Percentiles rank a stretch among this genome's conserved stretches.
Conservation (phyloP, 768 basidiomycete species). For the Rhodocollybia butyracea region DNA sequence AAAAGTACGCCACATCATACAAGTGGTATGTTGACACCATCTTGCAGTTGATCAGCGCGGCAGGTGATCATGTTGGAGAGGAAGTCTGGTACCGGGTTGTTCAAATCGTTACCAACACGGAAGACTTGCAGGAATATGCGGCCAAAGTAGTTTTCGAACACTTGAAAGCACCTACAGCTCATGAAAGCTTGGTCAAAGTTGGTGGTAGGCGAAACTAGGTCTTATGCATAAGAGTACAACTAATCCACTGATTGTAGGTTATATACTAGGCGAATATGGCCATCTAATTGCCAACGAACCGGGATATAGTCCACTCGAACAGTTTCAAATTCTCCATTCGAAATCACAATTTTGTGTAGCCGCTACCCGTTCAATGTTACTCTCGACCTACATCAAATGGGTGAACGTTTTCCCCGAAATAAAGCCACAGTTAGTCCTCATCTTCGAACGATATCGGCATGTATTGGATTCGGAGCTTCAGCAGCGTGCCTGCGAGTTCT, state of each 20-base stretch:
- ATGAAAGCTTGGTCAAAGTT: constrained; percentile 94
- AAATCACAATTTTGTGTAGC: constrained; percentile 95
- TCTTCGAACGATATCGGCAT: constrained; percentile 97
- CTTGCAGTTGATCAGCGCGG: constrained; percentile 90
- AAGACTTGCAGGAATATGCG: constrained; percentile 95
- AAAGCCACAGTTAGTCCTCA: constrained; percentile 87
- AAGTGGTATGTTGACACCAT: constrained; percentile 99
- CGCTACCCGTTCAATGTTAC: constrained; percentile 83
- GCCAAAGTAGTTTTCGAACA: constrained; percentile 90
- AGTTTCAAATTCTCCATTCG: constrained; percentile 88
- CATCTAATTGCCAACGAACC: constrained; percentile 95
- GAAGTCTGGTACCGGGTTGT: constrained; percentile 99
- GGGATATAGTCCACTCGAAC: constrained; percentile 91
- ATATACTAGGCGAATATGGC: constrained; percentile 97
- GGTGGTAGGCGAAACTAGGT: constrained; percentile 56
- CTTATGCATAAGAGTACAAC: not conserved
- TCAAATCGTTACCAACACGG: constrained; percentile 97
- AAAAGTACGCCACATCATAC: constrained; percentile 95
- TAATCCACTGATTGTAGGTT: constrained; percentile 47
- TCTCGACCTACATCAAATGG: constrained; percentile 99
- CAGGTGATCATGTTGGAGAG: constrained; percentile 98
- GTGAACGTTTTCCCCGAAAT: constrained; percentile 99
- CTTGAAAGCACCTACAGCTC: constrained; percentile 78
- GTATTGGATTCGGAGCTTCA: constrained; percentile 96
- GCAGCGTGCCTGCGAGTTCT: constrained; percentile 98